Evolutionary conservation across 108 stramenopile genomes (phyloP), one percentile per base, ranked within the genome.

Genomic region (Nitzschia palea): DNA sequence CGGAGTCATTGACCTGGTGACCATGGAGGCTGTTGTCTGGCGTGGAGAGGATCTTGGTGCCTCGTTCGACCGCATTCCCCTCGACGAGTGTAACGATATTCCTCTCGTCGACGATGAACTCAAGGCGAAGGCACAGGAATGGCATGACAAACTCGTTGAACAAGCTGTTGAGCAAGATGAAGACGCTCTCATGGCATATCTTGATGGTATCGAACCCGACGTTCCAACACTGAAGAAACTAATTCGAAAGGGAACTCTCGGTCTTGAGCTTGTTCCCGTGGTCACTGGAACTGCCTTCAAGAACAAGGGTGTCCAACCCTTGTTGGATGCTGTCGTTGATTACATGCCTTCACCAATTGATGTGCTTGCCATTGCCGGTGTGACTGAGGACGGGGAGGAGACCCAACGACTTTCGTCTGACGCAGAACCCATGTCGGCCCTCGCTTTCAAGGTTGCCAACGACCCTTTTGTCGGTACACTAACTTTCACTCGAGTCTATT

Each of bases 371-470:
- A 98, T 98, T 75, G 86, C 88, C 70, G 97, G 97, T 44, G 71
- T 91, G 27, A 79, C 78, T 23, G 87, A 90, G 35, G 81, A 83
- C 59, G 90, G 86, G 20, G 89, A 89, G 68, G 58, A 68, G 37
- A 78, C 76, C 54, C 57, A 67, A 23, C 86, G 95, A 54, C 29
- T 78, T 9, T 95, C 88, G 14, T 88, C 86, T 30, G 98, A 98
- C 81, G 89, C 82, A 29, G 96, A 93, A 67, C 94, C 93, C 15
- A 74, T 95, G 65, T 93, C 90, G 22, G 98, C 96, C 25, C 83
- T 96, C 44, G 96, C 95, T n/a, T 99, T 99, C 90, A 98, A 99
- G 91, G 87, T 99, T 64, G 96, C 95, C 51, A 92, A 86, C 68
- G 97, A 99, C 86, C 96, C 89, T 60, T 96, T 96, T 54, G 92